These are phyloP conservation scores for Caryopteris hybrid DNA, from an alignment of 305 asterid species.

Conservation along the genomic window DNA sequence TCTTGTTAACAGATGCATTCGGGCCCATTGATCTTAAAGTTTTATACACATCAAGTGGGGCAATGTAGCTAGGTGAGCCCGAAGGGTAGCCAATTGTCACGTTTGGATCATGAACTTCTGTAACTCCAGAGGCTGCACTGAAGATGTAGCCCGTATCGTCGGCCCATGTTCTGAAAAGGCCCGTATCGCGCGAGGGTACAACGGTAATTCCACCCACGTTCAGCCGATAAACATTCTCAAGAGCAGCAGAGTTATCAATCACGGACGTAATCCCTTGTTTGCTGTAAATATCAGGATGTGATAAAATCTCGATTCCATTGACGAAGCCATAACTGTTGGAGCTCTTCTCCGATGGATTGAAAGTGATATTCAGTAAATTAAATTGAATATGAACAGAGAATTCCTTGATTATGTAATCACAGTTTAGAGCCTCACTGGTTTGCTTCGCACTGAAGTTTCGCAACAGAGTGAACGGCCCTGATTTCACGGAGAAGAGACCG, in stretches of 20 bases:
- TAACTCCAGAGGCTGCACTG: conserved; percentile 48
- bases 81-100: conserved; percentile 34
- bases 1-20: conserved; percentile 30
- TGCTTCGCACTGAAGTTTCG: too few species aligned
- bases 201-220: conserved; percentile 75
- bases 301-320: too few species aligned
- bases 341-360: too few species aligned
- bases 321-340: too few species aligned
- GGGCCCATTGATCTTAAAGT: conserved; percentile 75
- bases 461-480: too few species aligned
- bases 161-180: conserved; percentile 61
- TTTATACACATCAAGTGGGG: conserved; percentile 57
- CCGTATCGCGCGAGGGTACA: conserved; percentile 53
- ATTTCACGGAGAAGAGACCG: too few species aligned
- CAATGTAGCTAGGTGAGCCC: conserved; percentile 37
- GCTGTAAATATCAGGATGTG: conserved; percentile 34
- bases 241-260: conserved; percentile 44
- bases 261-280: conserved; percentile 26
- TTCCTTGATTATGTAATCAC: too few species aligned
- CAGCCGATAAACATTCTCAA: conserved; percentile 57
- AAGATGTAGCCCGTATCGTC: conserved; percentile 45
- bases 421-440: too few species aligned
- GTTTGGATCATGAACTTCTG: conserved; percentile 39
- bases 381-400: too few species aligned
- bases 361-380: too few species aligned